Evolutionary conservation across 1,139 yeast genomes (phyloP).

Genomic region (Pichia sorboxylosa): DNA sequence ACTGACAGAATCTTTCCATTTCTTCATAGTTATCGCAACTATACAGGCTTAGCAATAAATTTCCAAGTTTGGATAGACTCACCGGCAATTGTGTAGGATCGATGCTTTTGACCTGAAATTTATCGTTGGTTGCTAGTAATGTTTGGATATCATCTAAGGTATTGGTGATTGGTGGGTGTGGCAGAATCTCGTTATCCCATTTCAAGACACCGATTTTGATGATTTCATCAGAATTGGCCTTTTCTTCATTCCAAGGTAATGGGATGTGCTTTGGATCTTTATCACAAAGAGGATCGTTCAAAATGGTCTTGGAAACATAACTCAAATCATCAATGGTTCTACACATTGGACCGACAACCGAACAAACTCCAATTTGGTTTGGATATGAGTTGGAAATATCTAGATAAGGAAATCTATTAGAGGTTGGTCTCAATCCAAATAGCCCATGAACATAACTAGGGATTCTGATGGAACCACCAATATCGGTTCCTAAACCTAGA

Average conservation of each 20-base stretch:
- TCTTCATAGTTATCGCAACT: slow-evolving; percentile 40
- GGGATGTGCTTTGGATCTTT: slow-evolving; percentile 36
- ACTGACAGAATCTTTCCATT: slow-evolving; percentile 20
- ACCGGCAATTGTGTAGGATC: slow-evolving; percentile 27
- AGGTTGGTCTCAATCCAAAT: slow-evolving; percentile 42
- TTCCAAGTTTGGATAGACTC: slow-evolving; percentile 10
- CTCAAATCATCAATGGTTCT: slow-evolving; percentile 55
- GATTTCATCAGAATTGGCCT: slow-evolving; percentile 15
- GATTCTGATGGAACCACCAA: slow-evolving; percentile 52
- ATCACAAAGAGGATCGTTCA: slow-evolving; percentile 47
- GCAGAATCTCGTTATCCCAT: slow-evolving; percentile 27
- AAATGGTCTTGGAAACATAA: slow-evolving; percentile 43
- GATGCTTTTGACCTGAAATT: slow-evolving; percentile 28
- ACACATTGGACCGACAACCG: slow-evolving; percentile 50
- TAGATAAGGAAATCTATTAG: slow-evolving; percentile 39
- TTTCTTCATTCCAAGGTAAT: slow-evolving; percentile 28
- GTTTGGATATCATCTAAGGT: slow-evolving; percentile 26
- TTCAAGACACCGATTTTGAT: slow-evolving; percentile 25
- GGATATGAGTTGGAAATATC: slow-evolving; percentile 43
- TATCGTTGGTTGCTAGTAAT: slow-evolving; percentile 14
- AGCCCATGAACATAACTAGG: slow-evolving; percentile 46
- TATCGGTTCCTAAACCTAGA: slow-evolving; percentile 53
- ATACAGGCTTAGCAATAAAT: slow-evolving; percentile 30
- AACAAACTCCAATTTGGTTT: slow-evolving; percentile 43
- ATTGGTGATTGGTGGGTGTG: slow-evolving; percentile 42